These are phyloP conservation scores for Bryoerythrophyllum caledonicum DNA, from an alignment of 225 moss, liverwort and hornwort species.

Conservation along the genomic window DNA sequence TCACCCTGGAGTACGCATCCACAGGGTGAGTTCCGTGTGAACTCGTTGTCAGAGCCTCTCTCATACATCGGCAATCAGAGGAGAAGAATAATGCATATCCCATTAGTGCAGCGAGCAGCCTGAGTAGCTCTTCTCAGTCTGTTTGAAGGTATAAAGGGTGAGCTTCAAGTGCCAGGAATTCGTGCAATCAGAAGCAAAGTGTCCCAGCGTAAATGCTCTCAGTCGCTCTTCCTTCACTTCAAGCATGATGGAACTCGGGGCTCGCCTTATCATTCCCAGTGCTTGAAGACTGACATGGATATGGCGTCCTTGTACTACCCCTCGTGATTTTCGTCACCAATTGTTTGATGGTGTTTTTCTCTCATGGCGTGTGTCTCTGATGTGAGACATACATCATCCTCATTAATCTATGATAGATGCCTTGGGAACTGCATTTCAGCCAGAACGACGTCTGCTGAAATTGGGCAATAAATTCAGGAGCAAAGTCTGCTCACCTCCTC, in stretches of 20 bases:
- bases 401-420: no score
- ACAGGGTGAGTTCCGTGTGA: no score
- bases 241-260: constrained; percentile 4
- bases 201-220: background rate
- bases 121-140: background rate
- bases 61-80: constrained; percentile 33
- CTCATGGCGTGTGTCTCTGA: no score
- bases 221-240: background rate
- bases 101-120: background rate
- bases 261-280: background rate
- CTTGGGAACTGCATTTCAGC: background rate
- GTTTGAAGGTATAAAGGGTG: background rate
- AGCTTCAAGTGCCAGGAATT: no score
- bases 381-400: no score
- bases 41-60: constrained; percentile 43
- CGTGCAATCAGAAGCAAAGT: constrained; percentile 6
- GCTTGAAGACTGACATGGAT: background rate
- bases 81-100: constrained; percentile 29
- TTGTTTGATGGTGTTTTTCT: no score
- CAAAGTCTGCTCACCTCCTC: background rate
- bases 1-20: constrained; percentile 33
- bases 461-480: background rate
- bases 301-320: background rate
- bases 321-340: background rate
- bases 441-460: background rate